These are phyloP conservation scores for Mollisiaceae sp. DNA, from an alignment of 2,329 filamentous ascomycete species.

Conservation along the genomic window DNA sequence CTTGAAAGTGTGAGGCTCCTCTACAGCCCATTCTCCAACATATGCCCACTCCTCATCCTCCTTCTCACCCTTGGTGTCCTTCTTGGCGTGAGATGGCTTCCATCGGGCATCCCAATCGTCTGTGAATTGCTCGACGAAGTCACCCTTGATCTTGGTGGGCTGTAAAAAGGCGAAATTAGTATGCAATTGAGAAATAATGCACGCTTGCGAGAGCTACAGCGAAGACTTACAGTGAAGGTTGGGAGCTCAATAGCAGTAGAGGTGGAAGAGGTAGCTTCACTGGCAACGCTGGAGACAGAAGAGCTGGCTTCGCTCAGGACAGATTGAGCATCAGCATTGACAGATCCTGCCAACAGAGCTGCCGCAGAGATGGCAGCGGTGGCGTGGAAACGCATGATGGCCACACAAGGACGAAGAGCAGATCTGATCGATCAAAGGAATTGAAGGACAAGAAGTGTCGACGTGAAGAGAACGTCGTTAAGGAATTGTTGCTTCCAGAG, in stretches of 20 bases:
- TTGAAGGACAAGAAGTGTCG: constrained; percentile 31
- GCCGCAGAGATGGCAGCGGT: constrained; percentile 78
- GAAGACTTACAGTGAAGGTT: constrained; percentile 80
- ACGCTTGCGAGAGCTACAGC: constrained; percentile 10
- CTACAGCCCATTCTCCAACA: constrained; percentile 93
- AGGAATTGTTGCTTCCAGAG: constrained; percentile 38
- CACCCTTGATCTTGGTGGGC: constrained; percentile 87
- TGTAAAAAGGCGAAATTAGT: constrained; percentile 47
- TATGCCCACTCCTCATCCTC: constrained; percentile 94
- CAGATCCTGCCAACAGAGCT: constrained; percentile 72
- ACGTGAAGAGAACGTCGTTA: constrained; percentile 32
- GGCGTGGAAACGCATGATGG: constrained; percentile 83
- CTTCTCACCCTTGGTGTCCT: constrained; percentile 74
- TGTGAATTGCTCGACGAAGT: constrained; percentile 98
- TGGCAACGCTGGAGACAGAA: constrained; percentile 42
- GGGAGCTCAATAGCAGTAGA: constrained; percentile 70
- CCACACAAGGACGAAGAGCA: constrained; percentile 31
- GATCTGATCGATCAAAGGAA: constrained; percentile 32
- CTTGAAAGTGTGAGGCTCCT: constrained; percentile 89
- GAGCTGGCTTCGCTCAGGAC: constrained; percentile 54
- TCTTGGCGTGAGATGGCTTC: constrained; percentile 96
- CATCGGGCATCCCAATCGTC: constrained; percentile 93
- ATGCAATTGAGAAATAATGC: constrained; percentile 35
- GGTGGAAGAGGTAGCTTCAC: constrained; percentile 55
- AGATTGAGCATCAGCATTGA: constrained; percentile 69